Evolutionary conservation across 164 flowering plant species (phyloP).

Genomic region (Kalanchoe fedtschenkoi): DNA sequence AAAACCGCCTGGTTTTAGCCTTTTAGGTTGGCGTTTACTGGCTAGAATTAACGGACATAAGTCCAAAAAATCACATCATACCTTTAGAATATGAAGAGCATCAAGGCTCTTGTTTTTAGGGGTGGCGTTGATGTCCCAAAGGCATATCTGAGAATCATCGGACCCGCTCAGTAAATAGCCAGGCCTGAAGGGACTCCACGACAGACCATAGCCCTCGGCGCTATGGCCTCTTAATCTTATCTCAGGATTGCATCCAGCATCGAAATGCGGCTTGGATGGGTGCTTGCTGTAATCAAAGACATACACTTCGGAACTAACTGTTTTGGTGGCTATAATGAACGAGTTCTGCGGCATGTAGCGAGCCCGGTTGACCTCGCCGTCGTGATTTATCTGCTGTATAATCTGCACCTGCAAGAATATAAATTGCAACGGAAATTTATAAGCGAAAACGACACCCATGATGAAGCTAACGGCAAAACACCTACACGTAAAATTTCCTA

Average conservation of each 20-base stretch:
- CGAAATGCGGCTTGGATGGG: conserved; percentile 77
- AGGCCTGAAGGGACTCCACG: conserved; percentile 86
- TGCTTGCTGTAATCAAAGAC: conserved; percentile 92
- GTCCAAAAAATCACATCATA: conserved; percentile 11
- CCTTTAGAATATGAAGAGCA: conserved; percentile 88
- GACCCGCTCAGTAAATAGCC: conserved; percentile 94
- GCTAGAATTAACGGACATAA: not conserved
- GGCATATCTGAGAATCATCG: conserved; percentile 94
- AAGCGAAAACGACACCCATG: not conserved
- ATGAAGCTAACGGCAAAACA: no score
- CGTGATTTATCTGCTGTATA: conserved; percentile 86
- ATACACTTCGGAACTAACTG: conserved; percentile 84
- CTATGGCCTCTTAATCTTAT: conserved; percentile 86
- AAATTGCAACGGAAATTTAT: not conserved
- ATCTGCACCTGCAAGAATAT: conserved; percentile 66
- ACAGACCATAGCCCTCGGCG: conserved; percentile 91
- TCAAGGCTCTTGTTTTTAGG: conserved; percentile 86
- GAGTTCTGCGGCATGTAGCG: conserved; percentile 96
- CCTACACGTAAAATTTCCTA: no score
- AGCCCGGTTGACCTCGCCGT: conserved; percentile 95
- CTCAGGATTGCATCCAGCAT: conserved; percentile 83
- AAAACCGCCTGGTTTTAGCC: no score
- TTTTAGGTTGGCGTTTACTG: no score
- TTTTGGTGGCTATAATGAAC: conserved; percentile 86
- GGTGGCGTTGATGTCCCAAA: conserved; percentile 84